phyloP scores from a whole-genome alignment of 768 basidiomycete species.

The Termitomyces sp. region DNA sequence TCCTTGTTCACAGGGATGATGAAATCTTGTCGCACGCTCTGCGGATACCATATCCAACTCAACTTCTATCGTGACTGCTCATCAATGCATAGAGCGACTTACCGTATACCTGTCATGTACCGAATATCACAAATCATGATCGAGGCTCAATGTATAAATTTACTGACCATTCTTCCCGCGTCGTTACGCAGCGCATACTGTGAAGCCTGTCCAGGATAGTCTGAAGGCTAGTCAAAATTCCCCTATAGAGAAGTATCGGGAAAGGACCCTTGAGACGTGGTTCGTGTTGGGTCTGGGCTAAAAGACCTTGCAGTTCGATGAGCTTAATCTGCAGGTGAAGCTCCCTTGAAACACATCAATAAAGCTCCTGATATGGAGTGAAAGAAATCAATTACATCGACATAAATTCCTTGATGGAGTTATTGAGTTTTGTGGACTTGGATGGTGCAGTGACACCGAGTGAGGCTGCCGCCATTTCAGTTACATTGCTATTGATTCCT shows the following conservation, averaged over 20 bases:
- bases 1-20: conserved; percentile 88
- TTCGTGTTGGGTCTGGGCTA: conserved; percentile 88
- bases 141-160: conserved; percentile 6
- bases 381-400: conserved; percentile 59
- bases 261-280: conserved; percentile 96
- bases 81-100: conserved; percentile 17
- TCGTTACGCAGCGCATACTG: conserved; percentile 96
- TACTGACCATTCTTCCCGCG: conserved; percentile 85
- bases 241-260: conserved; percentile 79
- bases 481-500: conserved; percentile 19
- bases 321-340: conserved; percentile 90
- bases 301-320: conserved; percentile 77
- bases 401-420: conserved; percentile 84
- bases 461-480: conserved; percentile 21
- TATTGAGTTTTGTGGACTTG: conserved; percentile 40
- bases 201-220: conserved; percentile 86
- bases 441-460: conserved; percentile 27
- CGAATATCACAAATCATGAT: not conserved
- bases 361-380: not conserved
- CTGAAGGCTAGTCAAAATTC: conserved; percentile 77
- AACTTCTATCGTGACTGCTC: not conserved
- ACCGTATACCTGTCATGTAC: conserved; percentile 60
- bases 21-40: conserved; percentile 84
- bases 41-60: conserved; percentile 4
- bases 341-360: conserved; percentile 55